Percentiles rank a stretch among this genome's conserved stretches.
Conservation (phyloP, 345 rosid species). For the Moringa oleifera region DNA sequence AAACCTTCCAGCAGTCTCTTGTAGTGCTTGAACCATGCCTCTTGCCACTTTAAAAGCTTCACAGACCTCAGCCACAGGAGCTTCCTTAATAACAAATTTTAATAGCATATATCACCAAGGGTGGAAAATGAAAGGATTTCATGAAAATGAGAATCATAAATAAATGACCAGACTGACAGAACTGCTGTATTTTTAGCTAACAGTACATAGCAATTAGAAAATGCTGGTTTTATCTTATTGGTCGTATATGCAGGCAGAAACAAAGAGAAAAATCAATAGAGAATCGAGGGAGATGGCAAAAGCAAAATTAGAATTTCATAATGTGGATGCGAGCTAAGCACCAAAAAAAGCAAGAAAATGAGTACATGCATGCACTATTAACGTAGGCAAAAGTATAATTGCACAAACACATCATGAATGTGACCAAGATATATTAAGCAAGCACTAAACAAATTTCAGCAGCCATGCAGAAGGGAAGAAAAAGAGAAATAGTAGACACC, state of each 20-base stretch:
- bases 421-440: not conserved
- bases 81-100: constrained; percentile 58
- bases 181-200: not conserved
- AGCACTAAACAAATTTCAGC: constrained; percentile 1
- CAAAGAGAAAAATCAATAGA: not conserved
- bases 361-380: not conserved
- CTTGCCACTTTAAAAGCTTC: constrained; percentile 89
- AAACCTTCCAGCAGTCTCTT: constrained; percentile 98
- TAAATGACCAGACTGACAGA: too few species aligned
- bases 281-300: not conserved
- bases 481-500: constrained; percentile 34
- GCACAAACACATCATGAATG: not conserved
- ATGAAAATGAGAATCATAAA: too few species aligned
- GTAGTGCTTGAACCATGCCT: constrained; percentile 96
- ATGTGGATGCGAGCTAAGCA: not conserved
- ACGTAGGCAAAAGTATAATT: too few species aligned
- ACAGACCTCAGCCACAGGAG: constrained; percentile 87
- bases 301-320: too few species aligned
- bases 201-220: not conserved
- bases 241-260: not conserved
- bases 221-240: not conserved
- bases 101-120: not conserved
- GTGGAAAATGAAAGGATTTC: not conserved
- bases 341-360: not conserved
- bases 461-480: constrained; percentile 10